phyloP scores from a whole-genome alignment of 768 basidiomycete species.

The Daedaleopsis sinensis region DNA sequence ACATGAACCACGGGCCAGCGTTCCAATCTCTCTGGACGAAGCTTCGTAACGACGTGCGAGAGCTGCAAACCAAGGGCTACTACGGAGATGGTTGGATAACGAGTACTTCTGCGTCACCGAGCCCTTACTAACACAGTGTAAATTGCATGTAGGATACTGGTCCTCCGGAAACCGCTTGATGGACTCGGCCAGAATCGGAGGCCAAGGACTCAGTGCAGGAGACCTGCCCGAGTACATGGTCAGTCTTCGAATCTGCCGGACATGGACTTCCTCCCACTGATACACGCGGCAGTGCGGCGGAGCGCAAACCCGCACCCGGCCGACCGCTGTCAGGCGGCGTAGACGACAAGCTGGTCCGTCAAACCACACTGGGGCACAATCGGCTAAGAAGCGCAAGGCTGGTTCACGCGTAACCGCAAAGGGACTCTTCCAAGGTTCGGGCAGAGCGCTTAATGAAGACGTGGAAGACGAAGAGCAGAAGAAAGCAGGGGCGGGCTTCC shows the following conservation, averaged over 20 bases:
- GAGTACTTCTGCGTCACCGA: not conserved
- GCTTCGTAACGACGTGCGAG: conserved; percentile 65
- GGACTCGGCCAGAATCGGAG: conserved; percentile 60
- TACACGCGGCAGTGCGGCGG: conserved; percentile 66
- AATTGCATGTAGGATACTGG: conserved; percentile 64
- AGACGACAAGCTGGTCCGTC: conserved; percentile 52
- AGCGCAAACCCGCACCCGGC: conserved; percentile 65
- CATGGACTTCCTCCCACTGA: not conserved
- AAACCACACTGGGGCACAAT: conserved; percentile 60
- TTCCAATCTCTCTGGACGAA: conserved; percentile 78
- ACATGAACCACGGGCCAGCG: conserved; percentile 78
- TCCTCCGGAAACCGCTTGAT: conserved; percentile 72
- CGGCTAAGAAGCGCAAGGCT: conserved; percentile 68
- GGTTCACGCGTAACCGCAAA: conserved; percentile 69
- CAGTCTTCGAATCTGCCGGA: conserved; percentile 9
- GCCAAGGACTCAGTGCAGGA: conserved; percentile 52
- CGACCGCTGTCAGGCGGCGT: conserved; percentile 48
- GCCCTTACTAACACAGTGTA: too few species aligned
- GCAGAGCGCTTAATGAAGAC: conserved; percentile 51
- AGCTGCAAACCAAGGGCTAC: conserved; percentile 75
- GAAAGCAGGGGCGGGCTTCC: conserved; percentile 60
- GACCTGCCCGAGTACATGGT: conserved; percentile 84
- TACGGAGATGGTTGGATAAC: conserved; percentile 70
- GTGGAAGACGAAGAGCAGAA: conserved; percentile 39
- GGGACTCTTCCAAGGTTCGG: conserved; percentile 60